phyloP scores from a whole-genome alignment of 306 rosid genomes.

The Prunus kanzakura region DNA sequence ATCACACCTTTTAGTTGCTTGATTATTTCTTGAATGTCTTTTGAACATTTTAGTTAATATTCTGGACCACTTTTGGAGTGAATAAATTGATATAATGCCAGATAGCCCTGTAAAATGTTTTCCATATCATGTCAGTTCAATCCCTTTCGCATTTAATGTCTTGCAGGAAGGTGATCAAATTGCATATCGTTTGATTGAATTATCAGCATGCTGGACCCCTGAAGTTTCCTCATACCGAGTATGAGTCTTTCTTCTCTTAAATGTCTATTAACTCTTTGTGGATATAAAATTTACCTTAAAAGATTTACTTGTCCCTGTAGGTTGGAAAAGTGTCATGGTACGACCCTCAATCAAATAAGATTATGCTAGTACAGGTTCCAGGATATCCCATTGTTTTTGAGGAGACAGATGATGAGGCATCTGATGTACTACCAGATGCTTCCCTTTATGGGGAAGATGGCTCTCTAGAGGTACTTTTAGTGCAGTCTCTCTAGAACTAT shows the following conservation, averaged over 20 bases:
- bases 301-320: constrained; percentile 39
- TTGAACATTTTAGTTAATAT: not conserved
- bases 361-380: constrained; percentile 54
- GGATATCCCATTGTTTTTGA: constrained; percentile 68
- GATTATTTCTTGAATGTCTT: not conserved
- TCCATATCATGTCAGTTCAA: not conserved
- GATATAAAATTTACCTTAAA: constrained; percentile 8
- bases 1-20: not conserved
- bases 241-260: constrained; percentile 29
- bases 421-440: constrained; percentile 42
- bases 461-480: constrained; percentile 66
- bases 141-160: constrained; percentile 15
- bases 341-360: constrained; percentile 48
- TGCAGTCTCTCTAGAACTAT: too few relatives aligned
- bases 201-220: constrained; percentile 88
- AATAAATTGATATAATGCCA: not conserved
- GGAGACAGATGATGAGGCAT: constrained; percentile 44
- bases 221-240: constrained; percentile 87
- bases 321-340: constrained; percentile 66
- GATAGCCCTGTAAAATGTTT: not conserved
- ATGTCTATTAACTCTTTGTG: constrained; percentile 9
- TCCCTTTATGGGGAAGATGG: constrained; percentile 75
- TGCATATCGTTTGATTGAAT: constrained; percentile 85
- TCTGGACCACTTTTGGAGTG: not conserved
- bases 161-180: constrained; percentile 71